Evolutionary conservation across 2,329 filamentous ascomycete genomes (phyloP), one percentile per base, ranked within the genome.

Genomic region (Didymosphaeria variabile): DNA sequence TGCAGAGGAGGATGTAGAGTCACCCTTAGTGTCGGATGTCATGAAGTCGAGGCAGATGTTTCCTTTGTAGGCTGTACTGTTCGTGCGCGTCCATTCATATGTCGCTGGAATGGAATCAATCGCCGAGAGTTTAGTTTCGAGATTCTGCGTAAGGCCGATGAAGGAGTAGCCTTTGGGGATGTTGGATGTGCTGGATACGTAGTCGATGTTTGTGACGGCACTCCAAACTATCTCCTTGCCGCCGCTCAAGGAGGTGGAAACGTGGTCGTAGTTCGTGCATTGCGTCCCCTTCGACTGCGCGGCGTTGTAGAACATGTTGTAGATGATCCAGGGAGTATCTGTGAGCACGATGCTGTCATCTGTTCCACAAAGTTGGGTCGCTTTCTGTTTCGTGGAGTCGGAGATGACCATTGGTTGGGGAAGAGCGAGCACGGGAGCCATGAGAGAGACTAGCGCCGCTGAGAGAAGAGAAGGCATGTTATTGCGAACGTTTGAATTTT

Each of bases 1-100:
- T 0, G 79, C 77, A 5, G 64, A 59, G 34, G 67, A 68, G 19
- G 76, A 79, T 4, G 80, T 82, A 1, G 75, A 79, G 69, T 82
- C 80, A 46, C 79, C 79, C 51, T 80, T 66, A 1, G 75, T 79
- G 64, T 80, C 74, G 19, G 77, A 79, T 6, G 79, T 81, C 77
- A 82, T 82, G 71, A 82, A 82, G 63, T 81, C 79, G 68, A 79
- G 80, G 60, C 74, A 76, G 51, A 81, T 74, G 62, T 82, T 82
- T 57, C 80, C 80, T 58, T 81, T 82, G 62, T 79, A 82, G 2
- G 74, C 73, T 2, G 79, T 80, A 3, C 70, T 75, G 58, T 81
- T 81, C 21, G 71, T 77, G 19, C 77, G 68, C 0, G 71, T 78
- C 80, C 80, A 82, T 26, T 69, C 61, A 63, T 82, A 82, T 0